A percentile compares a stretch with the other conserved stretches of the same genome.
Conservation (phyloP, 2,329 filamentous ascomycete genomes). For the Fusarium fujikuroi region DNA sequence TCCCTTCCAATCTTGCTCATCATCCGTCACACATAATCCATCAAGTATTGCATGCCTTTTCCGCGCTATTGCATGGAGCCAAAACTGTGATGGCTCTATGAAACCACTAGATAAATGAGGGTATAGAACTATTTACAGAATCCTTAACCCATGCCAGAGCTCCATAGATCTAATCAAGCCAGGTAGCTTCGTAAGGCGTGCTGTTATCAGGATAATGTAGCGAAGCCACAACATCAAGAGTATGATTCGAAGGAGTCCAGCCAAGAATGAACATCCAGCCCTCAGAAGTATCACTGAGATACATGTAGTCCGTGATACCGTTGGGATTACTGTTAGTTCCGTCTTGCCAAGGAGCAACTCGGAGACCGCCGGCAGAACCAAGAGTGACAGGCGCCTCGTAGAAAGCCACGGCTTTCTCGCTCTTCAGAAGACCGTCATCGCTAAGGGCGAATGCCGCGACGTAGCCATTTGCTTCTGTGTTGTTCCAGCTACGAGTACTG, state of each 20-base stretch:
- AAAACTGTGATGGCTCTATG: background rate
- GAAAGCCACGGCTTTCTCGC: background rate
- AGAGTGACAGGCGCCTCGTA: conserved; percentile 9
- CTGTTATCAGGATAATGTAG: background rate
- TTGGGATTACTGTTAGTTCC: background rate
- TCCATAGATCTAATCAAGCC: background rate
- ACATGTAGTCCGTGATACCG: conserved; percentile 1
- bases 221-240: background rate
- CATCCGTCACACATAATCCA: background rate
- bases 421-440: background rate
- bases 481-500: conserved; percentile 6
- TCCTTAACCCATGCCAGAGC: background rate
- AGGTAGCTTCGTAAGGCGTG: conserved; percentile 4
- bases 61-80: background rate
- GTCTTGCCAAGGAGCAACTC: background rate
- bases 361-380: background rate
- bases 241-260: background rate
- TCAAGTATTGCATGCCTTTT: background rate
- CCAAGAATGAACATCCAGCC: conserved; percentile 2
- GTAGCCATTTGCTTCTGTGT: conserved; percentile 5
- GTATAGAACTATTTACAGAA: no score
- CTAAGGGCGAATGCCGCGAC: background rate
- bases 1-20: background rate
- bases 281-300: conserved; percentile 1
- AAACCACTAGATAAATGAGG: background rate